Percentiles rank a stretch among this genome's conserved stretches.
These are phyloP conservation scores for Capronia epimyces DNA, from an alignment of 2,329 filamentous ascomycete genomes.

Conservation along the genomic window DNA sequence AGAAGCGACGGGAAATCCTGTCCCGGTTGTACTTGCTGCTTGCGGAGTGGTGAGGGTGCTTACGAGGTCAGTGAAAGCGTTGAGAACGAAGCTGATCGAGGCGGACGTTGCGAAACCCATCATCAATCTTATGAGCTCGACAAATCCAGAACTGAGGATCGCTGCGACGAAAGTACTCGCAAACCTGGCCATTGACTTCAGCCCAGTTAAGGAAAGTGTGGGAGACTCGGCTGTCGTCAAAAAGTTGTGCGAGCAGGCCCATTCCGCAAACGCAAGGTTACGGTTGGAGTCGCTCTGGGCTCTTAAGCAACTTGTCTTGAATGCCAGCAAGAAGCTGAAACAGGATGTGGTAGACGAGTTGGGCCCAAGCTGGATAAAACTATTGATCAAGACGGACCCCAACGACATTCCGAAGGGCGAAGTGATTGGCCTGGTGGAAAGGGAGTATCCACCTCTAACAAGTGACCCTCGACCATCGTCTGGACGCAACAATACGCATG, in stretches of 20 bases:
- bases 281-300: conserved; percentile 87
- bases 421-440: conserved; percentile 27
- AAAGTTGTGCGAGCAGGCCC: conserved; percentile 75
- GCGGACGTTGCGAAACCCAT: conserved; percentile 73
- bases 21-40: conserved; percentile 73
- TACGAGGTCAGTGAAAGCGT: conserved; percentile 74
- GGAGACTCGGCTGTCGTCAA: conserved; percentile 68
- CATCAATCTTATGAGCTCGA: conserved; percentile 67
- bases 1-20: conserved; percentile 62
- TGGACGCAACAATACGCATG: conserved; percentile 6
- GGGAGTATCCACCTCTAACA: conserved; percentile 24
- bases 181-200: conserved; percentile 82
- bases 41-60: conserved; percentile 77
- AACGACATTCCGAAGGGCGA: conserved; percentile 27
- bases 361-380: conserved; percentile 71
- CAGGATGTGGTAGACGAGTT: conserved; percentile 72
- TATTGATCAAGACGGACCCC: conserved; percentile 62
- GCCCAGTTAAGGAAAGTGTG: conserved; percentile 80
- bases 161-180: conserved; percentile 78
- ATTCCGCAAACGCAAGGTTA: conserved; percentile 70
- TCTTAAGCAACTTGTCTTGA: conserved; percentile 80
- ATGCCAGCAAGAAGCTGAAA: conserved; percentile 65
- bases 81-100: conserved; percentile 83
- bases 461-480: background rate
- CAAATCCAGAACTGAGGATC: conserved; percentile 72